Evolutionary conservation across 305 asterid genomes (phyloP), one percentile per base, ranked within the genome.

Genomic region (Euphrasia arctica): DNA sequence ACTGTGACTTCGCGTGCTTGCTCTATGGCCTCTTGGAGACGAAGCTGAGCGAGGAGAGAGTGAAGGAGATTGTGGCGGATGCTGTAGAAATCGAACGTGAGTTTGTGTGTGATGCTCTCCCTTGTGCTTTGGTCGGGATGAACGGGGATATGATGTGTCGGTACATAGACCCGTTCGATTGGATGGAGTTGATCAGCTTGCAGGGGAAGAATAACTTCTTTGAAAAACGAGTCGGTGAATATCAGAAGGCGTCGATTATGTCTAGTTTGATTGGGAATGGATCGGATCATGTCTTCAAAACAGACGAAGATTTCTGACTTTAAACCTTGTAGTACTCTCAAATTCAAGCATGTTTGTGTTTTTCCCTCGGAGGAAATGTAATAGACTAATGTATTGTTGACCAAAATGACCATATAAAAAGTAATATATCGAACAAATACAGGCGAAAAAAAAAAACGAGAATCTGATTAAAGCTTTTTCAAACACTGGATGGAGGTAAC

Each of bases 1-100:
- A 88, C 78, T 82, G 91, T 11, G 93, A 88, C 78, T 85, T 88
- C 31, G 95, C 93, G 55, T 88, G 93, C 83, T 87, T 88, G 58
- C 74, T 85, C 3, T 85, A 85, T 72, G 61, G 88, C 29, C 22
- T 90, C 58, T 8, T 87, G 73, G 79, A 77, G 41, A 70, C 62
- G 77, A 90, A 84, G 79, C 73, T 86, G 28, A 78, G 86, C 14
- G 93, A 80, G 81, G 93, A 84, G 13, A 73, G 72, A 8, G 90
- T 91, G 63, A 76, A 72, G 68, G 85, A 77, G 42, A 64, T 91
- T 0, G 70, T 90, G 8, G 68, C 75, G 4, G 92, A 88, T 0
- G 96, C 22, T 18, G 22, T 18, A 18, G 22, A 18, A 18, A 18
- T 18, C 22, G 22, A 18, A 18, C 22, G 22, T 18, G 22, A 18